Conservation (phyloP, 2,329 filamentous ascomycete species). For the Ploettnerulaceae sp. region DNA sequence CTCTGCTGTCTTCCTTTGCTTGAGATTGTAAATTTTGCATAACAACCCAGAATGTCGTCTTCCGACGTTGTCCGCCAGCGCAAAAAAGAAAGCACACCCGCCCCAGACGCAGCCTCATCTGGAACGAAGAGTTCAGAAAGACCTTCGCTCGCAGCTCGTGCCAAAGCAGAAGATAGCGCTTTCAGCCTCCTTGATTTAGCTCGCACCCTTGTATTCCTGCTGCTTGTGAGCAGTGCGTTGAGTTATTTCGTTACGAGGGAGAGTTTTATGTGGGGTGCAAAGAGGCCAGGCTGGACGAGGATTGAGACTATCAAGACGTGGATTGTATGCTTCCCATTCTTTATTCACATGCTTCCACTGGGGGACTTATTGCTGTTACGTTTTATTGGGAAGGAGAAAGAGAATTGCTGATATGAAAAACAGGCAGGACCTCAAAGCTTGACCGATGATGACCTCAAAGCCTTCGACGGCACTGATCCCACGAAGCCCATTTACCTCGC, state of each 20-base stretch:
- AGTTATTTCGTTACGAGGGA: constrained; percentile 33
- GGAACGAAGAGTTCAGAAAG: constrained; percentile 4
- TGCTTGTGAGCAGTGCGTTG: constrained; percentile 24
- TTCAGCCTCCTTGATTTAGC: constrained; percentile 28
- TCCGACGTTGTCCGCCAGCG: constrained; percentile 11
- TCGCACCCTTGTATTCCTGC: constrained; percentile 28
- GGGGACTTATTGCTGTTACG: not conserved
- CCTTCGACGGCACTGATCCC: constrained; percentile 73
- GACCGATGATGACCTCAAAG: constrained; percentile 67
- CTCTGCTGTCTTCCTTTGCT: not conserved
- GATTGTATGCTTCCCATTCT: constrained; percentile 22
- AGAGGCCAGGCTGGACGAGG: constrained; percentile 27
- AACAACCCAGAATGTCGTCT: constrained; percentile 13
- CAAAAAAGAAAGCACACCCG: constrained; percentile 4
- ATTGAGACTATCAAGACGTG: constrained; percentile 22
- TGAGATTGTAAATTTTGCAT: no score
- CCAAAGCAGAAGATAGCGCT: constrained; percentile 27
- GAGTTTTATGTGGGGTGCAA: constrained; percentile 28
- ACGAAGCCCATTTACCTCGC: constrained; percentile 81
- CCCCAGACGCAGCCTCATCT: constrained; percentile 2
- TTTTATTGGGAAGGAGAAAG: not conserved
- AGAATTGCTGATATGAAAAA: not conserved
- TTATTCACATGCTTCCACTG: not conserved
- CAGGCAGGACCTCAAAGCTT: constrained; percentile 60
- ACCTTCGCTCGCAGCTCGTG: constrained; percentile 10